Evolutionary conservation across 441 rosid genomes (phyloP).

Genomic region (Syzygium malaccense): DNA sequence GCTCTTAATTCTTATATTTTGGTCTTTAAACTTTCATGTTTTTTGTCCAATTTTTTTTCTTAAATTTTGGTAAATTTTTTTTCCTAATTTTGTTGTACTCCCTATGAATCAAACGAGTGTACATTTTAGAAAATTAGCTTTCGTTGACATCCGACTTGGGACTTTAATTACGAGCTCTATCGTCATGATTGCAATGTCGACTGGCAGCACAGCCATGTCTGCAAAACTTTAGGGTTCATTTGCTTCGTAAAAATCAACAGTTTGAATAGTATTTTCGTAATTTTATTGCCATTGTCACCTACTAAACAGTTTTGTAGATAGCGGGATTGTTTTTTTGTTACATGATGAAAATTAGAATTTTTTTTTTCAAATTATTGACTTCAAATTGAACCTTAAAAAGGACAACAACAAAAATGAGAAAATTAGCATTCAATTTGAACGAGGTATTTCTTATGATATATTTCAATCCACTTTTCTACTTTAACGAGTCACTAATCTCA

Average conservation of each 20-base stretch:
- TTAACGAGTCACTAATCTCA: background rate
- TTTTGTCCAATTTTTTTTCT: background rate
- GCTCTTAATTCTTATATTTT: background rate
- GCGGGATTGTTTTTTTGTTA: background rate
- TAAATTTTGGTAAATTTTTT: background rate
- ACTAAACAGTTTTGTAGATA: background rate
- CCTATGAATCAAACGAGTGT: background rate
- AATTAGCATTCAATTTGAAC: background rate
- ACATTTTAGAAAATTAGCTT: background rate
- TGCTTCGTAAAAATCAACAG: background rate
- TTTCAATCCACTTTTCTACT: background rate
- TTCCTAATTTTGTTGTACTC: background rate
- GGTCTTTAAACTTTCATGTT: background rate
- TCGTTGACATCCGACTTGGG: background rate
- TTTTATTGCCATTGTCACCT: fast-evolving
- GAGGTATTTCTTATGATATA: background rate
- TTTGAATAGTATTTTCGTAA: fast-evolving
- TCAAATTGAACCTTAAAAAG: background rate
- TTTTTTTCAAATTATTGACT: background rate
- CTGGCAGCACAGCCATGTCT: fast-evolving
- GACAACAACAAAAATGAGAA: background rate
- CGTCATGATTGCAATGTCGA: fast-evolving
- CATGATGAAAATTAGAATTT: background rate
- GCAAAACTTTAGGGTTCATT: fast-evolving
- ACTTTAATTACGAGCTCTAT: fast-evolving